These are phyloP conservation scores for Hydrangea macrophylla DNA, from an alignment of 148 eudicot genomes.

Conservation along the genomic window DNA sequence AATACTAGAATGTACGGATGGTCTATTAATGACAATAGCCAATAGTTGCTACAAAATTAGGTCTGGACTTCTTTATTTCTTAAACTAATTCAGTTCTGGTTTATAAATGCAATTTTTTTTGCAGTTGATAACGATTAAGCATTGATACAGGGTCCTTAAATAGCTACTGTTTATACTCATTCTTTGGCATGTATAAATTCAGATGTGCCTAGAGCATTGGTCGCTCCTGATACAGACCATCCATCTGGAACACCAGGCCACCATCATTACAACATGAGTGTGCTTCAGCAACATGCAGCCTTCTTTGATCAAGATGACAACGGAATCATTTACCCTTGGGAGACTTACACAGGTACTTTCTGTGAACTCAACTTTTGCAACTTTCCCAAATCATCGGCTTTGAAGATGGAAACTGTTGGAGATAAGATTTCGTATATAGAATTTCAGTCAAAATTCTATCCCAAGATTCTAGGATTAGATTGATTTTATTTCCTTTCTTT, in stretches of 20 bases:
- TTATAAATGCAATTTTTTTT: background rate
- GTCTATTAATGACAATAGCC: too few relatives aligned
- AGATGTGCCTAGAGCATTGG: conserved; percentile 45
- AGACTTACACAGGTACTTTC: conserved; percentile 62
- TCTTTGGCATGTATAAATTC: background rate
- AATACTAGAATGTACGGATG: too few relatives aligned
- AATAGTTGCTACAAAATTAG: too few relatives aligned
- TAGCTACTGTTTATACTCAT: background rate
- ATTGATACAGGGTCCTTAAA: background rate
- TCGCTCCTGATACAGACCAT: conserved; percentile 59
- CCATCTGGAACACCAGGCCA: conserved; percentile 65
- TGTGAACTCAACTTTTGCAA: too few relatives aligned
- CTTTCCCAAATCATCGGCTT: too few relatives aligned
- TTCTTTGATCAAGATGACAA: conserved; percentile 65
- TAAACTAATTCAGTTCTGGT: too few relatives aligned
- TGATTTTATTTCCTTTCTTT: too few relatives aligned
- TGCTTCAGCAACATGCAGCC: conserved; percentile 73
- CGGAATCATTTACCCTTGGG: conserved; percentile 79
- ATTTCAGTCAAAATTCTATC: too few relatives aligned
- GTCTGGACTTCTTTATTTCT: too few relatives aligned
- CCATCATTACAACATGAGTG: conserved; percentile 42
- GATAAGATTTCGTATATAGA: too few relatives aligned
- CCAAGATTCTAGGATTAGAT: too few relatives aligned
- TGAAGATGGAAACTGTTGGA: too few relatives aligned
- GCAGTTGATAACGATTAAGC: background rate